phyloP scores from a whole-genome alignment of 331 rosid species.

The Telfairia occidentalis region DNA sequence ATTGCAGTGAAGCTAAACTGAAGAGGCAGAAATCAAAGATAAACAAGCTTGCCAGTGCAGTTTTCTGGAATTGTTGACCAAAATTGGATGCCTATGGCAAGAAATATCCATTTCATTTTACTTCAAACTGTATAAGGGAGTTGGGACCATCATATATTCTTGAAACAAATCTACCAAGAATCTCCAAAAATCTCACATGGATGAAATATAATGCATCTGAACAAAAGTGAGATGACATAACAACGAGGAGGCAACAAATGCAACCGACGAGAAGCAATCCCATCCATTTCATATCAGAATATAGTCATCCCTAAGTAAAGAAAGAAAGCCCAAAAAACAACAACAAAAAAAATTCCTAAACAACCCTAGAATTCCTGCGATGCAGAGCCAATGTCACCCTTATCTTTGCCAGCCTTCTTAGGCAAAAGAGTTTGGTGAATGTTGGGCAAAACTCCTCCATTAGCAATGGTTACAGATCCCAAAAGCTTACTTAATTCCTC shows the following conservation, averaged over 20 bases:
- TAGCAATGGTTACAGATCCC: slow-evolving; percentile 84
- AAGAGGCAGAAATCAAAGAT: not conserved
- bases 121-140: not conserved
- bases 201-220: not conserved
- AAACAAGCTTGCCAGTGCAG: too few species aligned
- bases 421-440: slow-evolving; percentile 78
- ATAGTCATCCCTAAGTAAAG: not conserved
- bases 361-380: slow-evolving; percentile 73
- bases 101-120: not conserved
- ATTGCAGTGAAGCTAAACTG: not conserved
- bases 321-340: not conserved
- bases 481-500: slow-evolving; percentile 86
- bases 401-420: slow-evolving; percentile 70
- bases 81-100: not conserved
- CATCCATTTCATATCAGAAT: not conserved
- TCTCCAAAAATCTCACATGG: not conserved
- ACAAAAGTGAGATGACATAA: not conserved
- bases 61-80: not conserved
- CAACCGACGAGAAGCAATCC: not conserved
- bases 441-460: slow-evolving; percentile 87
- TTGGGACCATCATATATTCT: not conserved
- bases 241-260: not conserved
- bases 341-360: not conserved
- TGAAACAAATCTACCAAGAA: not conserved
- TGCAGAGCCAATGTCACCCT: slow-evolving; percentile 82